Conservation (phyloP, 306 rosid genomes). For the Abrus pulchellus region DNA sequence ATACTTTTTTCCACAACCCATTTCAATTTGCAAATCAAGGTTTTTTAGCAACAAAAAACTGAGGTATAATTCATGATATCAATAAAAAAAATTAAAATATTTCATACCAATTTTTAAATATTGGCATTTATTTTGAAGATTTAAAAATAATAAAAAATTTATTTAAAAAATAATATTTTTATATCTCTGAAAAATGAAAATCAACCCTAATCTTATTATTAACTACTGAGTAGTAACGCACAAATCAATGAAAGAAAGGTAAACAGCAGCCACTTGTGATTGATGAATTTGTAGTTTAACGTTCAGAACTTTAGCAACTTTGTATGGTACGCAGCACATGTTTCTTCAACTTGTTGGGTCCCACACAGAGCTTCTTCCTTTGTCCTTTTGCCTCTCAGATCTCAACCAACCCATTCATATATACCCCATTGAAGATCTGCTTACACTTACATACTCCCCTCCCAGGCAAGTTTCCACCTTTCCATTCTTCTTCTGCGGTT, state of each 20-base stretch:
- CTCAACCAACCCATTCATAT: constrained; percentile 35
- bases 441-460: not conserved
- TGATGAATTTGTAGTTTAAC: not conserved
- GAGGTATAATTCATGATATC: not conserved
- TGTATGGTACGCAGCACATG: constrained; percentile 38
- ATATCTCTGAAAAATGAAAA: not conserved
- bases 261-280: not conserved
- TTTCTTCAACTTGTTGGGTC: constrained; percentile 38
- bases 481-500: constrained; percentile 28
- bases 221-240: not conserved
- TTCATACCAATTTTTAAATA: no score
- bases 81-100: not conserved
- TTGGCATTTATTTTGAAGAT: no score
- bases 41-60: not conserved
- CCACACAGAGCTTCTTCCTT: constrained; percentile 40
- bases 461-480: constrained; percentile 39
- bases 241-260: not conserved
- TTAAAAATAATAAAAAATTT: no score
- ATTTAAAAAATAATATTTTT: no score
- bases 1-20: not conserved
- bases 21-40: not conserved
- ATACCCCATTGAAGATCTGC: constrained; percentile 44
- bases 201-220: not conserved
- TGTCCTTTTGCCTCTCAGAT: constrained; percentile 40
- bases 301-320: constrained; percentile 1